Base-by-base conservation (phyloP, 768 basidiomycete genomes). In the Tulasnella sp. region DNA sequence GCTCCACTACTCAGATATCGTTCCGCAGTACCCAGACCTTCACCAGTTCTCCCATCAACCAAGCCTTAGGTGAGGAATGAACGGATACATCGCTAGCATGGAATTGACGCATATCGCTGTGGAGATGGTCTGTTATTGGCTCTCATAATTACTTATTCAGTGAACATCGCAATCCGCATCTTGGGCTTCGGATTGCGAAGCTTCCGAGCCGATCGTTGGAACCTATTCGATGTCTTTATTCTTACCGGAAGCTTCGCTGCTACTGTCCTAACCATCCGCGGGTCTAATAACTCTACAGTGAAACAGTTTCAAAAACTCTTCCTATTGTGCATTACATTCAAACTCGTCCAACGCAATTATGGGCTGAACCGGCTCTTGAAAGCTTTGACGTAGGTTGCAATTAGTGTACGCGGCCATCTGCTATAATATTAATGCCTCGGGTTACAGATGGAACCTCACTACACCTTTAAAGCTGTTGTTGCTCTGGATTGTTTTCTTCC, bases 351-450 rank as follows among this genome's bases (percentile, higher is more conserved):
- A 83, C 89, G 93, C 56, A 92, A 92, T 80, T 91, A 94, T 83
- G 91, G 91, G 81, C 87, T 99, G 81, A 98, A 98, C 83, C 95
- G 97, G 86, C 88, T 99, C 24, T 98, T 98, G 89, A 98, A 98
- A 87, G 97, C 96, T 24, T 94, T 94, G 7, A 90, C 94, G 95
- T 97, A 87, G 74, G 96, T 88, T 3, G 12, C 2, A 1, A 12
- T n/a, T n/a, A 4, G 3, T 56, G 19, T 4, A n/a, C 24, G 21
- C 44, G 7, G 18, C 38, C 52, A 52, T 68, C 14, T 34, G 6
- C n/a, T 8, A 24, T 3, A 2, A n/a, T 62, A 8, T 58, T 38
- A 46, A 38, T 42, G 14, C 24, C 16, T 19, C 44, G 16, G 71
- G 74, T 79, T 78, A 48, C 83, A 96, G 96, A 16, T 91, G 96